Evolutionary conservation across 2,329 filamentous ascomycete genomes (phyloP).

Genomic region (Capronia epimyces): DNA sequence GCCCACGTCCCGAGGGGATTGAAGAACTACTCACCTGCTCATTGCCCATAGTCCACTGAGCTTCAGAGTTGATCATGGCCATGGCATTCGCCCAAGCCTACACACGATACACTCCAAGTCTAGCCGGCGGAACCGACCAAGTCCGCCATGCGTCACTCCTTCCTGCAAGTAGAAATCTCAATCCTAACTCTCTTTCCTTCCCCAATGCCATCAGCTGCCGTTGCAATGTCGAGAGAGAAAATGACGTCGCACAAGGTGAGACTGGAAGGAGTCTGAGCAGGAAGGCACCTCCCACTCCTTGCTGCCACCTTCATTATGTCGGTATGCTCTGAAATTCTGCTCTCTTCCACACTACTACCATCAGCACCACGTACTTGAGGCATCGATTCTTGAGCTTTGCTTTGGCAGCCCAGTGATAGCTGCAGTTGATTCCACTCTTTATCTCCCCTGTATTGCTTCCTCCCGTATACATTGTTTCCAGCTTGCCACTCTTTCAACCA

Average conservation of each 20-base stretch:
- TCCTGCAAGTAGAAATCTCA: too few species aligned
- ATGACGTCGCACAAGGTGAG: neutral
- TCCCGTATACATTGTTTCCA: conserved; percentile 1
- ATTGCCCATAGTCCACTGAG: too few species aligned
- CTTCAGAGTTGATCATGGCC: too few species aligned
- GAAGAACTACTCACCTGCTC: too few species aligned
- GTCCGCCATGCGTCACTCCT: too few species aligned
- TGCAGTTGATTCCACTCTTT: conserved; percentile 7
- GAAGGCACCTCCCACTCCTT: conserved; percentile 20
- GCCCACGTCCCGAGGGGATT: neutral
- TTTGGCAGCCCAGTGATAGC: conserved; percentile 12
- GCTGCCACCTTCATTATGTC: neutral
- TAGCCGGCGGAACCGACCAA: too few species aligned
- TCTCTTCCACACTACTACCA: conserved; percentile 8
- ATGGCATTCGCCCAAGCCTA: too few species aligned
- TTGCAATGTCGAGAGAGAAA: neutral
- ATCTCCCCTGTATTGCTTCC: conserved; percentile 1
- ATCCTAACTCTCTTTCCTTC: neutral
- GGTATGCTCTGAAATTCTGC: neutral
- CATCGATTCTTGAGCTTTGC: conserved; percentile 10
- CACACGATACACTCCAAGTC: too few species aligned
- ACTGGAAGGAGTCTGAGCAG: conserved; percentile 4
- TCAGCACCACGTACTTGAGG: conserved; percentile 7
- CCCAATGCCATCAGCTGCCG: too few species aligned
- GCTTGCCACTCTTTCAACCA: neutral